Evolutionary conservation across 305 asterid species (phyloP).

Genomic region (Euphrasia arctica): DNA sequence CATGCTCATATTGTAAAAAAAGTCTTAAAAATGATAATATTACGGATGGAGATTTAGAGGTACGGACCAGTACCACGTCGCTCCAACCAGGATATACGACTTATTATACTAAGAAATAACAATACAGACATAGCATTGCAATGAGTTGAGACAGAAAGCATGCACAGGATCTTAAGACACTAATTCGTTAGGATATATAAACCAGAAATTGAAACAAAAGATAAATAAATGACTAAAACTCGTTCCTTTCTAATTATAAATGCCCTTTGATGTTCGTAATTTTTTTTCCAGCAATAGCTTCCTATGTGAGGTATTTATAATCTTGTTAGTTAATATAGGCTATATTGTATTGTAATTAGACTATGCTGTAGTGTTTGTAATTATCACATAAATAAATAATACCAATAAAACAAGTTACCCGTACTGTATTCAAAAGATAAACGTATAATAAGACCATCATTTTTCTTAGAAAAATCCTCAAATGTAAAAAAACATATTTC

Average conservation of each 20-base stretch:
- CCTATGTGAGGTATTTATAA: background rate
- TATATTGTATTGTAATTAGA: background rate
- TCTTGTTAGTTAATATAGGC: background rate
- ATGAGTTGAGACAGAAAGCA: conserved; percentile 10
- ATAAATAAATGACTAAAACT: background rate
- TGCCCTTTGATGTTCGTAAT: background rate
- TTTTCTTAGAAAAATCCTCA: background rate
- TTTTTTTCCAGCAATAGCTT: background rate
- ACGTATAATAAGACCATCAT: background rate
- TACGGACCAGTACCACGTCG: background rate
- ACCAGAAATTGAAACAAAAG: conserved; percentile 1
- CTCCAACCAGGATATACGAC: conserved; percentile 6
- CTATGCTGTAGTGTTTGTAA: background rate
- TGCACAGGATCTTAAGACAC: background rate
- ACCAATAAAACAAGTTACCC: background rate
- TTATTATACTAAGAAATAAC: background rate
- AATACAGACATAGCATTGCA: background rate
- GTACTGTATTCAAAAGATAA: background rate
- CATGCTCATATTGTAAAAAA: conserved; percentile 8
- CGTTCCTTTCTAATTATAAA: background rate
- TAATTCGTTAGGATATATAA: conserved; percentile 8
- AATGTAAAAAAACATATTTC: background rate
- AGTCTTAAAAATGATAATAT: background rate
- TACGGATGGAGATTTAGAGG: conserved; percentile 9
- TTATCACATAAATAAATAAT: background rate